Evolutionary conservation across 2,329 filamentous ascomycete genomes (phyloP), one percentile per base, ranked within the genome.

Genomic region (Diplodia seriata): DNA sequence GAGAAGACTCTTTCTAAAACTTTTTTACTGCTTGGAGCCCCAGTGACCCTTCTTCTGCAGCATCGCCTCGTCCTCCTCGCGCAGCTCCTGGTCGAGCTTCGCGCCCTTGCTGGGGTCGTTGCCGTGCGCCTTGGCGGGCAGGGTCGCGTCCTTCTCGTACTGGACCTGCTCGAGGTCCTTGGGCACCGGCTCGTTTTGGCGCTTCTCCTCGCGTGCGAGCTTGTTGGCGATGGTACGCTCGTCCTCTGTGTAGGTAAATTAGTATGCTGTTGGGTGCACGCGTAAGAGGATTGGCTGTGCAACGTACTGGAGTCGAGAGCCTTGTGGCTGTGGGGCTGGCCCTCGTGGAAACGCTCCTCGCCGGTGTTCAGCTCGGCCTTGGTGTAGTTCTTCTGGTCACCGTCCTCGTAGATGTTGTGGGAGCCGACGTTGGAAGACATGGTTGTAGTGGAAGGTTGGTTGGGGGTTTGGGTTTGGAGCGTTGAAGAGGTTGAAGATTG

Each of bases 91-190:
- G 77, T 93, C 91, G 68, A 92, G 85, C 83, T 90, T 86, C 29
- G 90, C 91, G 20, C 91, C 90, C 74, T 83, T 87, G 23, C 87
- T 90, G 1, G 90, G 91, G 80, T 92, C 85, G 76, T 93, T 93
- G 69, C 90, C 90, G 75, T 93, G 90, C 71, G 84, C 75, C 72
- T 80, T 85, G 67, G 90, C 90, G 87, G 81, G 80, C 53, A 81
- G 71, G 3, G 78, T 91, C 3, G 90, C 84, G 72, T 92, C 89
- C 73, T 86, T 79, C 80, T 90, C 85, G 65, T 70, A 73, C 73
- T 76, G 73, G 70, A 73, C 49, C 56, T 71, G 72, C 72, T 84
- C 81, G 54, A 78, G 70, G 55, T 72, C 71, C 68, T 75, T 71
- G 66, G 77, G 70, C 38, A 80, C 76, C 1, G 69, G 68, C 33